Conservation (phyloP, 139 green algal genomes). For the Chlamydomonas sp. region DNA sequence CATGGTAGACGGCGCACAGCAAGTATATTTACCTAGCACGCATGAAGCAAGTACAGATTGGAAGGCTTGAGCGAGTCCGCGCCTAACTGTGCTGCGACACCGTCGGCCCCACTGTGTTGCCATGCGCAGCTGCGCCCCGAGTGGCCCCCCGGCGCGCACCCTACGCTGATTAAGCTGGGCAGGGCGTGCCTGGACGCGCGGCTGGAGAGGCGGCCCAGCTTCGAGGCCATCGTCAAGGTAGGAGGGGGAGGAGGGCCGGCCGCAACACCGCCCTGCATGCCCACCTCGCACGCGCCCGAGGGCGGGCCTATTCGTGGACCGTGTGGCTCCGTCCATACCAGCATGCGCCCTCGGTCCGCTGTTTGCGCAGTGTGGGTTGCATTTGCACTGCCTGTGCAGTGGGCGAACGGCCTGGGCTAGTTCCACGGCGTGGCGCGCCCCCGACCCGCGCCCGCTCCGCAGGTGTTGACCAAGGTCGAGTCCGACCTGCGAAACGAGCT, state of each 20-base stretch:
- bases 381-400: too few relatives aligned
- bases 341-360: not conserved
- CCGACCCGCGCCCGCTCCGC: too few relatives aligned
- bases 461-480: constrained; percentile 13
- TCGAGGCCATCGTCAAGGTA: not conserved
- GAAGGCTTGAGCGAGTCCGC: not conserved
- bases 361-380: too few relatives aligned
- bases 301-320: too few relatives aligned
- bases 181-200: not conserved
- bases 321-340: not conserved
- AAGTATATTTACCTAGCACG: too few relatives aligned
- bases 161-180: not conserved
- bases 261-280: not conserved
- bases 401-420: too few relatives aligned
- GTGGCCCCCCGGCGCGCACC: not conserved
- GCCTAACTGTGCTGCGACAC: not conserved
- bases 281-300: too few relatives aligned
- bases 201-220: not conserved
- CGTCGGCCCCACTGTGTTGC: not conserved
- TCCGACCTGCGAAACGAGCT: constrained; percentile 5
- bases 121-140: not conserved
- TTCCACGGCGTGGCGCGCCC: too few relatives aligned
- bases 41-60: too few relatives aligned
- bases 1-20: not conserved
- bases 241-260: not conserved